Percentiles rank a stretch among this genome's conserved stretches.
Evolutionary conservation across 495 filamentous ascomycete species (phyloP).

Genomic region (Aspergillus sclerotioniger): DNA sequence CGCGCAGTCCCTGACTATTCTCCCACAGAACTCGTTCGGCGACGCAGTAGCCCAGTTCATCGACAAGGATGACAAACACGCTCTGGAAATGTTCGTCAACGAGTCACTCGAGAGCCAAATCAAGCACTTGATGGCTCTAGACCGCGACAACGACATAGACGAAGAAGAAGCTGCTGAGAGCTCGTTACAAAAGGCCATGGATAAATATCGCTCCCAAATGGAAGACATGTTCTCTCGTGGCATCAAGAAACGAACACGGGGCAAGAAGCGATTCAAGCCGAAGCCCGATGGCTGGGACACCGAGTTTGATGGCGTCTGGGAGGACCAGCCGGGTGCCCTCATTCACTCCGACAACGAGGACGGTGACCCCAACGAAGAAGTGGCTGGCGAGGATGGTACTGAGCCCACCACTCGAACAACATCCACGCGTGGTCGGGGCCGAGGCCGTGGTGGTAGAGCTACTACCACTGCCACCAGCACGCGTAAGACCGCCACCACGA

Average conservation of each 20-base stretch:
- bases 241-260: slow-evolving; percentile 55
- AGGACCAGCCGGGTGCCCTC: slow-evolving; percentile 71
- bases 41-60: slow-evolving; percentile 94
- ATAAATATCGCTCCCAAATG: slow-evolving; percentile 62
- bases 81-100: slow-evolving; percentile 84
- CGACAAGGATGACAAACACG: slow-evolving; percentile 91
- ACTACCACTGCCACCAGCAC: slow-evolving; percentile 38
- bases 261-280: slow-evolving; percentile 66
- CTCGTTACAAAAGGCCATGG: slow-evolving; percentile 66
- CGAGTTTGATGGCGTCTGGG: slow-evolving; percentile 83
- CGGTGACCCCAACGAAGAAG: slow-evolving; percentile 42
- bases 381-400: slow-evolving; percentile 44
- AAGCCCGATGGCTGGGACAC: slow-evolving; percentile 81
- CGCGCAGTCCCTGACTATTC: slow-evolving; percentile 81
- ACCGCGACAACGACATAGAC: slow-evolving; percentile 63
- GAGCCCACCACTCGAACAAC: slow-evolving; percentile 26
- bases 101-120: slow-evolving; percentile 75
- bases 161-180: slow-evolving; percentile 60
- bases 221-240: slow-evolving; percentile 73
- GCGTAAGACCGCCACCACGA: slow-evolving; percentile 41
- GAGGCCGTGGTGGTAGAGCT: slow-evolving; percentile 48
- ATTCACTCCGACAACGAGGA: slow-evolving; percentile 56
- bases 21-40: slow-evolving; percentile 86
- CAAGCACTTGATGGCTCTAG: slow-evolving; percentile 64
- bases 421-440: slow-evolving; percentile 48